phyloP scores from a whole-genome alignment of 1,284 basidiomycete species.

The Sporisorium scitamineum region DNA sequence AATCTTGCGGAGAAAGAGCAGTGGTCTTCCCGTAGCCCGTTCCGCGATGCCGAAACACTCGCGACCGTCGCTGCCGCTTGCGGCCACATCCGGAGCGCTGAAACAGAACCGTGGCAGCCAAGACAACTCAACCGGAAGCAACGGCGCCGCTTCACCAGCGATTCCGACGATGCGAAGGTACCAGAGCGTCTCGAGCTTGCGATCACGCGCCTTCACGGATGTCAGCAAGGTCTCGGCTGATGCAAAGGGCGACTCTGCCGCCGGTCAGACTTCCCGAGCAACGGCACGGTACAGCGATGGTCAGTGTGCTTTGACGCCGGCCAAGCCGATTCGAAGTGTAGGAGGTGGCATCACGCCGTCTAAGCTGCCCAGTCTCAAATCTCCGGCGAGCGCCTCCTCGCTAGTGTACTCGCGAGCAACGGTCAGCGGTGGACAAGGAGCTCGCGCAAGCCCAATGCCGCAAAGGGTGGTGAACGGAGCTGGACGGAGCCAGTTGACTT shows the following conservation, averaged over 20 bases:
- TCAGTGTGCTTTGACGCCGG: background rate
- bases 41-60: background rate
- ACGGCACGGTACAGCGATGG: conserved; percentile 17
- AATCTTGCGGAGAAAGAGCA: conserved; percentile 27
- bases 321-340: conserved; percentile 17
- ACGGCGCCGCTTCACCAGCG: background rate
- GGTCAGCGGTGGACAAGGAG: background rate
- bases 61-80: conserved; percentile 19
- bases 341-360: conserved; percentile 25
- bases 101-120: background rate
- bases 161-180: conserved; percentile 11
- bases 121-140: background rate
- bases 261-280: background rate
- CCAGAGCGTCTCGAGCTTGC: conserved; percentile 24
- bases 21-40: conserved; percentile 27
- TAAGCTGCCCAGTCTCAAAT: conserved; percentile 35
- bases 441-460: background rate
- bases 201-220: background rate
- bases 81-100: background rate
- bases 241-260: background rate
- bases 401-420: conserved; percentile 1
- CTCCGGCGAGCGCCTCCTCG: conserved; percentile 17
- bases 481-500: conserved; percentile 2
- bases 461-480: conserved; percentile 6
- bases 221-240: background rate